Base-by-base conservation (phyloP, 2,329 filamentous ascomycete genomes). In the Coniella vitis region DNA sequence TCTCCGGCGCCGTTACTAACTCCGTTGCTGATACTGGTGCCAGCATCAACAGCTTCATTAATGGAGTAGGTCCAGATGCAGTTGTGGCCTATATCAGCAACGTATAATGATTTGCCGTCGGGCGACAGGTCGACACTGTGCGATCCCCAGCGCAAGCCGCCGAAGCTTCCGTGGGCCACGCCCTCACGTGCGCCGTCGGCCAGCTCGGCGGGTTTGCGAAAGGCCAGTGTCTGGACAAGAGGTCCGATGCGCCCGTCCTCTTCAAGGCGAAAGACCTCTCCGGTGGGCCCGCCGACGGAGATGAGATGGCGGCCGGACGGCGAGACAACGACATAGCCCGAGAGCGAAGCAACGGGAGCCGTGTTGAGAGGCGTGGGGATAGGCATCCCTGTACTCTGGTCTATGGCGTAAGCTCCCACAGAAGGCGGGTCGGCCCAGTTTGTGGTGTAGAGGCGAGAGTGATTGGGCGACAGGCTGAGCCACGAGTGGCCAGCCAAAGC, bases 1-100 rank as follows among this genome's bases (percentile, higher is more conserved):
- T 19, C 7, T 7, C 9, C 21, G 19, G 9, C 9, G 13, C 32
- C 20, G 10, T 29, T 29, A 10, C 25, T 10, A 29, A 29, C 10
- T 10, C 5, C 25, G 25, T 5, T 29, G 25, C 5, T 29, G 25
- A 5, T 29, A 5, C 5, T 29, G 25, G 25, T 10, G 25, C 25
- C 25, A 29, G 25, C 10, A 10, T 29, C 25, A 29, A 29, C 25
- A 5, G 25, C 25, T 16, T 49, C 49, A 42, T 49, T 42, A 38
- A 55, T 38, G 10, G 39, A 22, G 42, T 52, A 55, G 9, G 44
- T 45, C 54, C 55, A 56, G 39, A 55, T 46, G 44, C 53, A 55
- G 47, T 56, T 54, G 39, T 48, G 44, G 25, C 55, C 55, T 7
- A 56, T 55, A 45, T 56, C 55, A 1, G 55, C 54, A 21, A 56